Evolutionary conservation across 2,329 filamentous ascomycete genomes (phyloP).

Genomic region (Trichoderma brevicompactum): DNA sequence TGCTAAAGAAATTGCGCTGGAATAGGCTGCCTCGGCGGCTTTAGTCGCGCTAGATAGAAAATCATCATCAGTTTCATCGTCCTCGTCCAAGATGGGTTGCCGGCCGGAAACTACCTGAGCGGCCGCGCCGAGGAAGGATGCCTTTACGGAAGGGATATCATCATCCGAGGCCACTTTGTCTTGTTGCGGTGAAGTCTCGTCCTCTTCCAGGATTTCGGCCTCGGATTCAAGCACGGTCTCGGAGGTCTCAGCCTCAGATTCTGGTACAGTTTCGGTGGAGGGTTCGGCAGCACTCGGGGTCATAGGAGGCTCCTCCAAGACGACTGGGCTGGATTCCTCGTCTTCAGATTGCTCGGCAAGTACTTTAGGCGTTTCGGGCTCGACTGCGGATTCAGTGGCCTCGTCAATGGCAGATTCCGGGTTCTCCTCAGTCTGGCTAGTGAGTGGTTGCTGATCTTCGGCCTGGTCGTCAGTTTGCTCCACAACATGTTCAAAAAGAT

Average conservation of each 20-base stretch:
- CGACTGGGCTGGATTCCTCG: background rate
- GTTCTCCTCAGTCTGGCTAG: background rate
- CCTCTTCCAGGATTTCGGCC: conserved; percentile 34
- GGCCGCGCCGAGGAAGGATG: conserved; percentile 55
- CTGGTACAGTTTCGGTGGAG: background rate
- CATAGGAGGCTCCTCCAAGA: background rate
- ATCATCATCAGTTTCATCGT: conserved; percentile 47
- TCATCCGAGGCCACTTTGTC: conserved; percentile 35
- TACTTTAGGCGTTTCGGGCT: background rate
- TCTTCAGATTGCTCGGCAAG: background rate
- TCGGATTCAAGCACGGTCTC: conserved; percentile 34
- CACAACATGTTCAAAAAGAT: conserved; percentile 5
- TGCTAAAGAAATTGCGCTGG: conserved; percentile 66
- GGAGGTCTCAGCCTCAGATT: background rate
- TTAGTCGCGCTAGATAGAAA: conserved; percentile 45
- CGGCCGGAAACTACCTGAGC: conserved; percentile 55
- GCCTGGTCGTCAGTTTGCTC: background rate
- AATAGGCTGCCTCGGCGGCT: conserved; percentile 63
- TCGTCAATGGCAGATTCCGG: background rate
- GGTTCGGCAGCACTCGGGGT: background rate
- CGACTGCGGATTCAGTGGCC: background rate
- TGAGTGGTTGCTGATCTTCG: conserved; percentile 16
- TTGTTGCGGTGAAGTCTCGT: conserved; percentile 32
- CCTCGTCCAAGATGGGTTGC: conserved; percentile 56
- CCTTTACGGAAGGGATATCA: conserved; percentile 47